Percentiles rank a stretch among this genome's conserved stretches.
Evolutionary conservation across 441 rosid species (phyloP).

Genomic region (Raphanus hybrid): DNA sequence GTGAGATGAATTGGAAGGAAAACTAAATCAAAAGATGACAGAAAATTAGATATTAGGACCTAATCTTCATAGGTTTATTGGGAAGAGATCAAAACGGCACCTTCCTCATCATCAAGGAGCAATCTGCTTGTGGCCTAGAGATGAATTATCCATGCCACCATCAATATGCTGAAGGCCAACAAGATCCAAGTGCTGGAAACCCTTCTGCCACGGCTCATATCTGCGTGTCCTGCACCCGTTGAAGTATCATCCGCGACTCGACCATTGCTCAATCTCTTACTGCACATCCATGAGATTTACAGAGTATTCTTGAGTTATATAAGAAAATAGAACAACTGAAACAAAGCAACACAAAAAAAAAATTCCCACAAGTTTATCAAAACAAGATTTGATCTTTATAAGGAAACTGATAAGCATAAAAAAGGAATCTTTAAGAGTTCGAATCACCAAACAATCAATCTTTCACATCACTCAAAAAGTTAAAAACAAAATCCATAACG

Average conservation of each 20-base stretch:
- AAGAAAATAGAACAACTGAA: not conserved
- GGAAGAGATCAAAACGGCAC: conserved; percentile 25
- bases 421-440: not conserved
- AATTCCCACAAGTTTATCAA: not conserved
- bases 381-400: not conserved
- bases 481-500: not conserved
- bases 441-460: not conserved
- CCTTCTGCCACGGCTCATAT: conserved; percentile 52
- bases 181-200: conserved; percentile 42
- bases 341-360: conserved; percentile 6
- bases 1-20: not conserved
- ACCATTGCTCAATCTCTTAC: conserved; percentile 61
- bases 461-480: not conserved
- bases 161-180: conserved; percentile 45
- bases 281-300: conserved; percentile 42
- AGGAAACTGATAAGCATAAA: not conserved
- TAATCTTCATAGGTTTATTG: conserved; percentile 11
- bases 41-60: conserved; percentile 8
- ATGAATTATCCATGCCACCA: conserved; percentile 18
- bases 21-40: conserved; percentile 7
- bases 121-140: conserved; percentile 19
- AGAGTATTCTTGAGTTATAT: conserved; percentile 2
- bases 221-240: conserved; percentile 50
- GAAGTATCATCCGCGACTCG: conserved; percentile 48
- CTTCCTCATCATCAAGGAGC: not conserved